These are phyloP conservation scores for Fraxinus baroniana DNA, from an alignment of 305 asterid species.

Conservation along the genomic window DNA sequence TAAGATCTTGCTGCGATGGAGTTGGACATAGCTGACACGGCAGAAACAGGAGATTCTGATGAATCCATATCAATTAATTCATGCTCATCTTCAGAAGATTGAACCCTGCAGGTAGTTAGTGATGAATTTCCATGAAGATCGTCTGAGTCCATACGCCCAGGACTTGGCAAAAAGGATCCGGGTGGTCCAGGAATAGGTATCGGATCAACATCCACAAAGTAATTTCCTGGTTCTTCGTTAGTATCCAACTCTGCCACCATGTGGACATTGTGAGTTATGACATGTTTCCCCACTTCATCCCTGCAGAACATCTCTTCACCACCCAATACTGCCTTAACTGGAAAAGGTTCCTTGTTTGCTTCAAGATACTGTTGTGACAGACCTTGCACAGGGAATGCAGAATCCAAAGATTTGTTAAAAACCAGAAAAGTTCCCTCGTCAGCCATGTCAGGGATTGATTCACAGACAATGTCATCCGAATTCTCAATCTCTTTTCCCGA, in stretches of 20 bases:
- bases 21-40: constrained; percentile 51
- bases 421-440: constrained; percentile 39
- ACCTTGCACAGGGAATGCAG: constrained; percentile 37
- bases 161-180: constrained; percentile 90
- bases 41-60: constrained; percentile 72
- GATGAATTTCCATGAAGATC: constrained; percentile 78
- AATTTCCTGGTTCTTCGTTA: constrained; percentile 53
- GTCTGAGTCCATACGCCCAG: constrained; percentile 74
- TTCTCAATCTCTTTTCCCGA: constrained; percentile 34
- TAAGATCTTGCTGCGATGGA: constrained; percentile 49
- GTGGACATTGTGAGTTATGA: constrained; percentile 27
- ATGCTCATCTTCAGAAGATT: constrained; percentile 69
- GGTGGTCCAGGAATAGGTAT: constrained; percentile 96
- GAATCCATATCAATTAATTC: constrained; percentile 60
- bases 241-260: constrained; percentile 38
- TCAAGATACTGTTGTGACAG: constrained; percentile 35
- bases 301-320: constrained; percentile 49
- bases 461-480: constrained; percentile 32
- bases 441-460: constrained; percentile 36
- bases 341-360: constrained; percentile 33
- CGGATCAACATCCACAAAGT: constrained; percentile 72
- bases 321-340: constrained; percentile 46
- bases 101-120: constrained; percentile 61
- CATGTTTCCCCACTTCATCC: constrained; percentile 34
- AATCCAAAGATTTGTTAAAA: constrained; percentile 48